phyloP scores from a whole-genome alignment of 306 rosid genomes.

The Cucumis hystrix region DNA sequence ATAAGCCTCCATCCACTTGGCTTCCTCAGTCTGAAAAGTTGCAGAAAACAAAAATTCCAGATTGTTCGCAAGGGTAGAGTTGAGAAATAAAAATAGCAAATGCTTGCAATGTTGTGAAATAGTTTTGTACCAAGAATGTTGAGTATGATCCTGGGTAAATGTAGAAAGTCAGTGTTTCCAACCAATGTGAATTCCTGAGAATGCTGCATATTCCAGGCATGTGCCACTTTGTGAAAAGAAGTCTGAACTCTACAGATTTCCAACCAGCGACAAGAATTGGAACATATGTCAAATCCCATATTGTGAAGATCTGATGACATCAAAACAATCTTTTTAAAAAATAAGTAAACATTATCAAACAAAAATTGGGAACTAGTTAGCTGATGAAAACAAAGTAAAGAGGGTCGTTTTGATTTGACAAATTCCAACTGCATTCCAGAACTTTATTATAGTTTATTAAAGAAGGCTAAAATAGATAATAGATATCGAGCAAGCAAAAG shows the following conservation, averaged over 20 bases:
- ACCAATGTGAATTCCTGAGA: background rate
- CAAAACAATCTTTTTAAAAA: background rate
- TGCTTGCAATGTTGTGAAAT: background rate
- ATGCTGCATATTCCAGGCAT: conserved; percentile 5
- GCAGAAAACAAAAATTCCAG: background rate
- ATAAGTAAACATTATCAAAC: background rate
- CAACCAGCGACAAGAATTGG: background rate
- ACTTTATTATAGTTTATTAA: background rate
- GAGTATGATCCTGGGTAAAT: background rate
- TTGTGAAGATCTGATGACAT: background rate
- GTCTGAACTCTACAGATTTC: background rate
- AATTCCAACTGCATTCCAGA: background rate
- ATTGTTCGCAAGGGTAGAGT: background rate
- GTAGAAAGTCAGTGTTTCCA: conserved; percentile 1
- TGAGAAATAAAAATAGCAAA: background rate
- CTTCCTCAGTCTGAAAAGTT: background rate
- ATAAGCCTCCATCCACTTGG: background rate
- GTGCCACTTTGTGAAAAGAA: background rate
- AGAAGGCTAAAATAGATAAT: background rate
- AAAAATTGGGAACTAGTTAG: background rate
- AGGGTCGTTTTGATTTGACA: background rate
- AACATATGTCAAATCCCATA: background rate
- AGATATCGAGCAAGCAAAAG: background rate
- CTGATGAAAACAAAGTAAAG: background rate
- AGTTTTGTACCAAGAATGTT: background rate